Evolutionary conservation across 257 asterid genomes (phyloP).

Genomic region (Solanum gandarillasii): DNA sequence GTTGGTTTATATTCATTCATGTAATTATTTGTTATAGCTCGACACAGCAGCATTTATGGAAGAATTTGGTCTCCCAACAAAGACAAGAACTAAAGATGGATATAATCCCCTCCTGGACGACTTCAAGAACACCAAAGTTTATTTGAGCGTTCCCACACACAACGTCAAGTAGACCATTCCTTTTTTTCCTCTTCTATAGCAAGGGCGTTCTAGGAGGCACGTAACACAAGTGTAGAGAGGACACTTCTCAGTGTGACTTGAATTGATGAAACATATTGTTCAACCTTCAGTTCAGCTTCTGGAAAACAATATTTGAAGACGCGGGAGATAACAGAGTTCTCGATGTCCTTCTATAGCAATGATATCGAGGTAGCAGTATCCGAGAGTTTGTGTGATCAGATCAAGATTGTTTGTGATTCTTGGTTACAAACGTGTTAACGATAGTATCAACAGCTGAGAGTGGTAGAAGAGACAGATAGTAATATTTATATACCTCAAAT

Average conservation of each 20-base stretch:
- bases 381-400: not conserved
- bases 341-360: not conserved
- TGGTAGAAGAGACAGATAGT: not conserved
- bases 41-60: slow-evolving; percentile 92
- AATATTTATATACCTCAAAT: not conserved
- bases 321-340: not conserved
- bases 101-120: slow-evolving; percentile 94
- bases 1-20: not conserved
- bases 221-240: not conserved
- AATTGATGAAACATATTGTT: not conserved
- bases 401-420: not conserved
- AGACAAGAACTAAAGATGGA: slow-evolving; percentile 89
- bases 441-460: not conserved
- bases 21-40: slow-evolving; percentile 31
- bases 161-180: slow-evolving; percentile 44
- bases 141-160: slow-evolving; percentile 91
- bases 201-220: not conserved
- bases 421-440: not conserved
- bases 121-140: slow-evolving; percentile 90
- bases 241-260: not conserved
- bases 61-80: slow-evolving; percentile 86
- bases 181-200: not conserved
- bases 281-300: not conserved
- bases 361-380: not conserved
- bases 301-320: not conserved